Evolutionary conservation across 2,329 filamentous ascomycete genomes (phyloP).

Genomic region (Anthostomella pinea): DNA sequence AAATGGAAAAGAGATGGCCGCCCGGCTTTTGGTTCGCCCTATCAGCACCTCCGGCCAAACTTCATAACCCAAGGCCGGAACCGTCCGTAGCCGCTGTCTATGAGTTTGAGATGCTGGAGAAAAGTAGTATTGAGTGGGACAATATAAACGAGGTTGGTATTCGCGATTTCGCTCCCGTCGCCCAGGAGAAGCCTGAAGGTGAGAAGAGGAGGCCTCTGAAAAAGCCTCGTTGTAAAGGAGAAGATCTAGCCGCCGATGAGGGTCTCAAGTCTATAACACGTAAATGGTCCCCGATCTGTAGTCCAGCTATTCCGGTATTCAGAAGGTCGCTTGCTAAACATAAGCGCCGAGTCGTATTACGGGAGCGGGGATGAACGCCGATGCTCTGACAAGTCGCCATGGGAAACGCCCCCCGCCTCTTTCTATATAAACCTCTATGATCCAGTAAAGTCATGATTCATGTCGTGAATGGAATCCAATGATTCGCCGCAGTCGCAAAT

Average conservation of each 20-base stretch:
- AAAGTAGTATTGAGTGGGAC: constrained; percentile 5
- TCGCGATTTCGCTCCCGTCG: constrained; percentile 19
- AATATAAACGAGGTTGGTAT: constrained; percentile 10
- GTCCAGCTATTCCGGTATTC: not conserved
- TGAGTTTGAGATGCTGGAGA: not conserved
- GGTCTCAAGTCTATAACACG: constrained; percentile 30
- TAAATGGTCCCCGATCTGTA: constrained; percentile 11
- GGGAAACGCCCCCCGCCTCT: constrained; percentile 27
- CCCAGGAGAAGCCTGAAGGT: constrained; percentile 20
- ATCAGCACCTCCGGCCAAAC: no score
- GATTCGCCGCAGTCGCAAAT: constrained; percentile 6
- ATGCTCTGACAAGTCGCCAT: constrained; percentile 15
- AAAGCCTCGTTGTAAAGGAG: constrained; percentile 22
- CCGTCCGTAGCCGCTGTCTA: constrained; percentile 4
- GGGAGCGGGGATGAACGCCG: not conserved
- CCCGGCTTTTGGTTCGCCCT: no score
- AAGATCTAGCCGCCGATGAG: constrained; percentile 30
- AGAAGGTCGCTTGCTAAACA: not conserved
- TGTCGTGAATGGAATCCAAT: constrained; percentile 22
- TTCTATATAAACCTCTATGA: constrained; percentile 32
- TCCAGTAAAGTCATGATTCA: constrained; percentile 29
- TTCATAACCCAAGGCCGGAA: no score
- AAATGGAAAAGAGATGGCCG: no score
- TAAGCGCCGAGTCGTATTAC: not conserved
- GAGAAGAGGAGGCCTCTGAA: constrained; percentile 13